phyloP scores from a whole-genome alignment of 345 rosid species.

The Arabidopsis suecica region DNA sequence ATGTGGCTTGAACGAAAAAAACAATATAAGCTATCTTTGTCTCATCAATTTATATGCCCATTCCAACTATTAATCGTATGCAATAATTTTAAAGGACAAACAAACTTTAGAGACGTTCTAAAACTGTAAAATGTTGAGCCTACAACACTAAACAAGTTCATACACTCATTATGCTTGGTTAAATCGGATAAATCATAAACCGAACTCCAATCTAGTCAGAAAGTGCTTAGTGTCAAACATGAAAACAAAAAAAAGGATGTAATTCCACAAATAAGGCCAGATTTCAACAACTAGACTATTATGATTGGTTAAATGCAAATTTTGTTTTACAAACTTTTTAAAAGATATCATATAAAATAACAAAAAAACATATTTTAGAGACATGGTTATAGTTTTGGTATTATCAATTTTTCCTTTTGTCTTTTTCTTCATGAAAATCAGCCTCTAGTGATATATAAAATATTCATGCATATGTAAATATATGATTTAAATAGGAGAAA shows the following conservation, averaged over 20 bases:
- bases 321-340: neutral
- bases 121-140: conserved; percentile 15
- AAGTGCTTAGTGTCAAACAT: neutral
- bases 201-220: neutral
- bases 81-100: neutral
- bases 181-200: neutral
- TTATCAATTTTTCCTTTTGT: neutral
- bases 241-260: neutral
- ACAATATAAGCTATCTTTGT: conserved; percentile 2
- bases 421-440: conserved; percentile 1
- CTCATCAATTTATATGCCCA: conserved; percentile 25
- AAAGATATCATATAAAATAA: neutral
- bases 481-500: conserved; percentile 10
- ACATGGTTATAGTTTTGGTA: conserved; percentile 6
- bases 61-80: conserved; percentile 1
- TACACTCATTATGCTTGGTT: neutral
- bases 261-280: too few species aligned
- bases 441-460: neutral
- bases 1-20: conserved; percentile 20
- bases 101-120: conserved; percentile 1
- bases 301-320: neutral
- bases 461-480: neutral
- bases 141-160: neutral
- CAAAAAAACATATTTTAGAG: neutral
- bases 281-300: neutral